These are phyloP conservation scores for Vigna mungo DNA, from an alignment of 306 rosid species.

Conservation along the genomic window DNA sequence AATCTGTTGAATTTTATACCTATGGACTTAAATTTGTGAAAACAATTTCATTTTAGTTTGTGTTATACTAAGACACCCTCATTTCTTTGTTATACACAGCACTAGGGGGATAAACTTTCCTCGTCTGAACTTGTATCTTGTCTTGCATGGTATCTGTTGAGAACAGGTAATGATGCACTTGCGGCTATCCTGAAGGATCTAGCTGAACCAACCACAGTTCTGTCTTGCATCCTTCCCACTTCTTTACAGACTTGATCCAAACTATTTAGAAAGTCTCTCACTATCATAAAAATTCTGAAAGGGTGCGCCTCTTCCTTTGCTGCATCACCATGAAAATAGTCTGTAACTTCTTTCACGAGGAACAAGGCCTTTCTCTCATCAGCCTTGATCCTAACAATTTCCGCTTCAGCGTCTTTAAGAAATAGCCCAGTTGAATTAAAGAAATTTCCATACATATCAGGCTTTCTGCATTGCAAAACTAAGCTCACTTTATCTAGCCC, in stretches of 20 bases:
- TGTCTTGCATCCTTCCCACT: conserved; percentile 89
- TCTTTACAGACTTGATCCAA: conserved; percentile 98
- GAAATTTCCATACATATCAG: conserved; percentile 76
- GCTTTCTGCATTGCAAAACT: conserved; percentile 71
- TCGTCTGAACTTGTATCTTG: conserved; percentile 88
- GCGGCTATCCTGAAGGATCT: conserved; percentile 93
- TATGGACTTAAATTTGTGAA: conserved; percentile 31
- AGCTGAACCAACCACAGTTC: conserved; percentile 71
- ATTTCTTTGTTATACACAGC: conserved; percentile 49
- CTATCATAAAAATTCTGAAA: conserved; percentile 91
- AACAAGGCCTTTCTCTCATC: conserved; percentile 76
- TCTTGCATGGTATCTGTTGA: conserved; percentile 76
- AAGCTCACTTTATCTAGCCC: conserved; percentile 91
- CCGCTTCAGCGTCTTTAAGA: conserved; percentile 79
- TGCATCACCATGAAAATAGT: conserved; percentile 86
- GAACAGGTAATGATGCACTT: conserved; percentile 92
- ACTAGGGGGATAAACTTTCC: conserved; percentile 85
- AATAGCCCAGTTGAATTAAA: conserved; percentile 71
- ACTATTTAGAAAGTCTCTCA: conserved; percentile 81
- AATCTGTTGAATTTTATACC: conserved; percentile 41
- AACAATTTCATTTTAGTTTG: conserved; percentile 39
- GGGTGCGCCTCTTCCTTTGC: conserved; percentile 97
- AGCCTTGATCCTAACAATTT: conserved; percentile 65
- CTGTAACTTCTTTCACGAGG: conserved; percentile 87
- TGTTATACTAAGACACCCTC: conserved; percentile 51